These are phyloP conservation scores for Entophlyctis luteolus DNA, from an alignment of 192 early-diverging fungal genomes.

Conservation along the genomic window DNA sequence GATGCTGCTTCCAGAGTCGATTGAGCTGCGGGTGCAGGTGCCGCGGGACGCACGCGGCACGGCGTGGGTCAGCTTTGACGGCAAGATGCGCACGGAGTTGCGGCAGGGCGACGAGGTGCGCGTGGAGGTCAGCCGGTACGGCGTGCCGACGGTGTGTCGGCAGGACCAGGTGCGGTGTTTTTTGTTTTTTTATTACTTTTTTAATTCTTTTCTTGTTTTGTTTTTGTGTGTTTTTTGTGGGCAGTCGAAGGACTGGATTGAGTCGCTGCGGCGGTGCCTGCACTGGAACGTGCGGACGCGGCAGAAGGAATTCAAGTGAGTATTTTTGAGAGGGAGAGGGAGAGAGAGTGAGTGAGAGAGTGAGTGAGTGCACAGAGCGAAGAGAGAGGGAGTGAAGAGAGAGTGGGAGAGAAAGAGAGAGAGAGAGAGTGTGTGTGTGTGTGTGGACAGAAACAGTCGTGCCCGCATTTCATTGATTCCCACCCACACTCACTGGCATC, in stretches of 20 bases:
- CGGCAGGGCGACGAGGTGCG: constrained; percentile 85
- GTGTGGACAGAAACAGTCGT: too few species aligned
- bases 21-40: constrained; percentile 89
- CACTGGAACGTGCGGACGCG: constrained; percentile 91
- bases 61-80: constrained; percentile 89
- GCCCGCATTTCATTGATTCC: too few species aligned
- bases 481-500: too few species aligned
- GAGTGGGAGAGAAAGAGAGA: too few species aligned
- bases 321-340: too few species aligned
- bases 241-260: constrained; percentile 76
- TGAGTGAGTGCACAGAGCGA: too few species aligned
- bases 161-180: constrained; percentile 51
- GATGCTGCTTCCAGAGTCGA: constrained; percentile 88
- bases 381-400: too few species aligned
- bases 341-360: too few species aligned
- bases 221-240: background rate
- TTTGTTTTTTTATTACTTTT: background rate
- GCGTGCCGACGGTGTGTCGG: constrained; percentile 84
- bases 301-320: constrained; percentile 69
- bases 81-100: constrained; percentile 83
- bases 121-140: constrained; percentile 80
- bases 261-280: constrained; percentile 77
- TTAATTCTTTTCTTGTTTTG: background rate
- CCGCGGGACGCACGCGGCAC: constrained; percentile 76
- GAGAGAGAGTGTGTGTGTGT: too few species aligned